Base-by-base conservation (phyloP, 208 protist genomes). In the Leishmania tarentolae region DNA sequence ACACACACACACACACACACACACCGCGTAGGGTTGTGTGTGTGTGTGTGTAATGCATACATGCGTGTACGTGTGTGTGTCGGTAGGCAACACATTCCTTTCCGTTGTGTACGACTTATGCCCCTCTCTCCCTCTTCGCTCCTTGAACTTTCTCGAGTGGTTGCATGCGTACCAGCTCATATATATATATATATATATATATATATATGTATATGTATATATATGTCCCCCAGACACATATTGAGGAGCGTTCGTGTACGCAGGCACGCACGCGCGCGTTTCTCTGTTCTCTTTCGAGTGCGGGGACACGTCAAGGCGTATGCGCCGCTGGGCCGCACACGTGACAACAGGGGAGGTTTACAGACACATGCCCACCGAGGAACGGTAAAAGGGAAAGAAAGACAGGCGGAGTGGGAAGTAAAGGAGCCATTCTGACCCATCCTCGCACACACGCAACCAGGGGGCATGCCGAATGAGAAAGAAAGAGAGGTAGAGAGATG, bases 331-430 rank as follows among this genome's bases (percentile, higher is more conserved):
- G 35, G 35, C 28, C 24, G 37, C 63, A 35, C 17, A 44, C 66
- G 21, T 37, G 40, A 47, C 17, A 44, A 21, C 40, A 77, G 15
- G n/a, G 56, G 61, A 31, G 13, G 28, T n/a, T 17, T 31, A 66
- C 61, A 40, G 11, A 66, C 61, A 66, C 31, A 37, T 37, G 19
- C 61, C n/a, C 61, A 66, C 40, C 80, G 69, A 81, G 69, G 81
- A 68, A 31, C 57, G 47, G 52, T 44, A 44, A 44, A 73, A 77
- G 59, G 69, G 44, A 76, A 44, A 77, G 61, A 71, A 42, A 28
- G 70, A 65, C 46, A 59, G 35, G 52, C 63, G 44, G 24, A 77
- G 35, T 6, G 50, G 50, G 31, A 53, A 59, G 44, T 37, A 3
- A 44, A 44, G 44, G n/a, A 66, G 35, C 3, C 21, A 76, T 69